A percentile compares a stretch with the other conserved stretches of the same genome.
phyloP scores from a whole-genome alignment of 225 moss, liverwort and hornwort genomes.

The Ulota crispa region DNA sequence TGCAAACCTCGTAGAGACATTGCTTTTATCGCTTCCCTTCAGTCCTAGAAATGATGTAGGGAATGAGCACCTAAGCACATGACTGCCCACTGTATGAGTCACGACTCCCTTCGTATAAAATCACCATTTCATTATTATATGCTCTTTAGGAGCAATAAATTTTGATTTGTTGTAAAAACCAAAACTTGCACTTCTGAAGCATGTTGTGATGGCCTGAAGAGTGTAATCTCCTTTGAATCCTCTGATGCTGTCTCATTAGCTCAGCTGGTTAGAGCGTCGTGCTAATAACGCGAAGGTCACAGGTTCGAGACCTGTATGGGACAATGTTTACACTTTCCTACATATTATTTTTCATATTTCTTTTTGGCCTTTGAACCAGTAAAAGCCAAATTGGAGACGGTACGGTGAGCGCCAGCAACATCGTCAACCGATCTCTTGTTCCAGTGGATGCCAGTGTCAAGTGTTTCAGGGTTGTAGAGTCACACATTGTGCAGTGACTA shows the following conservation, averaged over 20 bases:
- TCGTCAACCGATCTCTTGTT: background rate
- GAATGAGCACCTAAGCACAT: too few relatives aligned
- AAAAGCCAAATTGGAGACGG: background rate
- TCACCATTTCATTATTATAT: too few relatives aligned
- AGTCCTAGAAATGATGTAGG: too few relatives aligned
- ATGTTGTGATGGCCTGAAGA: too few relatives aligned
- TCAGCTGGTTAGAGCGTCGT: background rate
- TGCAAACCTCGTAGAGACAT: too few relatives aligned
- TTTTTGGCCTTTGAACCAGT: background rate
- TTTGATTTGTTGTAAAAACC: too few relatives aligned
- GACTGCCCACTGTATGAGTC: too few relatives aligned
- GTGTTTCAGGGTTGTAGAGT: background rate
- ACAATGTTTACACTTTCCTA: fast-evolving
- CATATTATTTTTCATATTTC: background rate
- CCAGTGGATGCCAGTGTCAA: background rate
- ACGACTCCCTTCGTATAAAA: too few relatives aligned
- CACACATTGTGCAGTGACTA: background rate
- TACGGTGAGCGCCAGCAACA: background rate
- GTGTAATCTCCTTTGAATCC: too few relatives aligned
- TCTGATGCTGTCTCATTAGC: background rate
- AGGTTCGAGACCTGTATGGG: slow-evolving; percentile 9
- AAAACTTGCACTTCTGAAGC: too few relatives aligned
- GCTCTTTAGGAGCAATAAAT: too few relatives aligned
- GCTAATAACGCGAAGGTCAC: background rate
- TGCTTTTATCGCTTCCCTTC: too few relatives aligned